A percentile compares a stretch with the other conserved stretches of the same genome.
Conservation (phyloP, 176 grass and related monocot genomes). For the Musa troglodytarum region DNA sequence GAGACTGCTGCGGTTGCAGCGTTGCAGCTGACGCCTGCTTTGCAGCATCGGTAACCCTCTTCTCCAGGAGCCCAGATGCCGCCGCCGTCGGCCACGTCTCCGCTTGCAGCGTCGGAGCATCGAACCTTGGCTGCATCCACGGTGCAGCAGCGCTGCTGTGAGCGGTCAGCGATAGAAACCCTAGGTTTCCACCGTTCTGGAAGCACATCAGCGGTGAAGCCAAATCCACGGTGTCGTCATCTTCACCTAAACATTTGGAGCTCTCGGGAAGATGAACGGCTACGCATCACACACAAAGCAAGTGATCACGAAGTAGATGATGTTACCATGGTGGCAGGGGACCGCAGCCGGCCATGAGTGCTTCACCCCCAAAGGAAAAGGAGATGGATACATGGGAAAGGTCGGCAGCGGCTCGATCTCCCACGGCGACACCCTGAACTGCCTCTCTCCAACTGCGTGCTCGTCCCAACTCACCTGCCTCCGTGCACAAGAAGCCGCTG, state of each 20-base stretch:
- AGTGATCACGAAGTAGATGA: too few relatives aligned
- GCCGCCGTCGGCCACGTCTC: too few relatives aligned
- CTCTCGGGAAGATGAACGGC: too few relatives aligned
- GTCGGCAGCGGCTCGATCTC: constrained; percentile 10
- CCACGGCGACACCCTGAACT: constrained; percentile 2
- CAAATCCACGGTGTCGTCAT: neutral
- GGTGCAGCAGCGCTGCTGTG: neutral
- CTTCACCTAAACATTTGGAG: too few relatives aligned
- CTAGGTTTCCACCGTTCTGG: neutral
- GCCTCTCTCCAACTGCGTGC: neutral
- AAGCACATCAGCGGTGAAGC: neutral
- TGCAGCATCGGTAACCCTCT: neutral
- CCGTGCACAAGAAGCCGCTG: too few relatives aligned
- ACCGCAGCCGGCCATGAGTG: neutral
- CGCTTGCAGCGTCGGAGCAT: too few relatives aligned
- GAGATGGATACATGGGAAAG: constrained; percentile 13
- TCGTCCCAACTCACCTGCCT: constrained; percentile 16
- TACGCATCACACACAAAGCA: too few relatives aligned
- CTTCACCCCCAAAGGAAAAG: constrained; percentile 1
- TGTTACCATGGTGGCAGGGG: neutral
- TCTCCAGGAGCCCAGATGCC: neutral
- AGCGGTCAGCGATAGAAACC: neutral
- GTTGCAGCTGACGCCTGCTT: neutral
- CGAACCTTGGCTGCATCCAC: neutral
- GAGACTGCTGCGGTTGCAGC: too few relatives aligned